Percentiles rank a stretch among this genome's conserved stretches.
These are phyloP conservation scores for Astragalus membranaceus DNA, from an alignment of 306 rosid species.

Conservation along the genomic window DNA sequence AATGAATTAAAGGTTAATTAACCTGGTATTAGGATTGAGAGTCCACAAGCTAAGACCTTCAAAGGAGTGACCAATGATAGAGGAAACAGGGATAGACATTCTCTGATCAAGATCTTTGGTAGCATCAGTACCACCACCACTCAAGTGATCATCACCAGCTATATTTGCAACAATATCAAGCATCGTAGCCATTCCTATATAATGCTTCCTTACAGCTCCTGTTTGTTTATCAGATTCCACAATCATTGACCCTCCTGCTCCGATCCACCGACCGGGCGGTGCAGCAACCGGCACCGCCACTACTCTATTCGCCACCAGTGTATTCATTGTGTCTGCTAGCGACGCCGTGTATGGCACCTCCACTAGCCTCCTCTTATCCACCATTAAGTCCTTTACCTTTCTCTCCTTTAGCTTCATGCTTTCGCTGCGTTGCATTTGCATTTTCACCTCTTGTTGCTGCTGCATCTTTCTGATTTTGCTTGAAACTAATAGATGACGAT, in stretches of 20 bases:
- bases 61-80: conserved; percentile 59
- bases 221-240: conserved; percentile 74
- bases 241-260: conserved; percentile 88
- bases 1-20: not conserved
- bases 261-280: conserved; percentile 93
- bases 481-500: not conserved
- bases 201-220: conserved; percentile 57
- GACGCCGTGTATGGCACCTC: conserved; percentile 89
- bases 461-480: conserved; percentile 27
- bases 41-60: conserved; percentile 93
- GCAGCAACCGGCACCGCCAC: conserved; percentile 85
- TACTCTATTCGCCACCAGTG: conserved; percentile 62
- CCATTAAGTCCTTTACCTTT: conserved; percentile 58
- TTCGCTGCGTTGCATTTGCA: conserved; percentile 14
- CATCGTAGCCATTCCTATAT: conserved; percentile 88
- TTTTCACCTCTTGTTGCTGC: not conserved
- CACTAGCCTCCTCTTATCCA: conserved; percentile 55
- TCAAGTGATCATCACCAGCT: conserved; percentile 52
- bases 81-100: conserved; percentile 61
- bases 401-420: conserved; percentile 31
- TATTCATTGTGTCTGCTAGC: conserved; percentile 64
- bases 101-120: conserved; percentile 49
- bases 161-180: conserved; percentile 79
- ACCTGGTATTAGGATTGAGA: conserved; percentile 77
- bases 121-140: conserved; percentile 15